Evolutionary conservation across 805 yeast genomes (phyloP).

Genomic region (Kockiozyma suomiensis): DNA sequence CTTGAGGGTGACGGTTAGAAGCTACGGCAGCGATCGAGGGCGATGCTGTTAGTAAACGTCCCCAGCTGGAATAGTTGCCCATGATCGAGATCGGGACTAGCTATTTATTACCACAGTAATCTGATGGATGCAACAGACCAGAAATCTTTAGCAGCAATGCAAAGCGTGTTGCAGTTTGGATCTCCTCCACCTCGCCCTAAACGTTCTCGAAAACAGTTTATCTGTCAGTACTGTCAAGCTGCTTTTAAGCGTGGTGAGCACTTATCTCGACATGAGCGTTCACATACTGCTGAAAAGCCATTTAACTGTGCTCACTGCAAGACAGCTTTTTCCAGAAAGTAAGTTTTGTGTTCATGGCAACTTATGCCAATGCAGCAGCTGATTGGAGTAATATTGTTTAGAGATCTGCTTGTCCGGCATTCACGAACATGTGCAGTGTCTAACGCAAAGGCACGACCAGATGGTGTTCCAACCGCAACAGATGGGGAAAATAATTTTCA

Average conservation of each 20-base stretch:
- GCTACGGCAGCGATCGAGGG: no score
- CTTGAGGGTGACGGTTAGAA: background rate
- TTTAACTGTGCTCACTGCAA: conserved; percentile 57
- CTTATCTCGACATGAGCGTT: conserved; percentile 58
- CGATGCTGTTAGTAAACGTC: no score
- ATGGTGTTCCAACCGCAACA: background rate
- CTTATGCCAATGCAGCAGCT: no score
- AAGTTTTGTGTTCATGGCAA: background rate
- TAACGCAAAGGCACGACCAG: background rate
- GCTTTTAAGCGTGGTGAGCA: conserved; percentile 49
- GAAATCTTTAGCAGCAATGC: conserved; percentile 18
- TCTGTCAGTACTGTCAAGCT: conserved; percentile 44
- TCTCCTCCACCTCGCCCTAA: conserved; percentile 15
- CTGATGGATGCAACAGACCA: conserved; percentile 6
- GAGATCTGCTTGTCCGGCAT: conserved; percentile 19
- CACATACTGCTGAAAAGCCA: conserved; percentile 82
- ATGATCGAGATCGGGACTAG: background rate
- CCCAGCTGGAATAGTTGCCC: no score
- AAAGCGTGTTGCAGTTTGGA: conserved; percentile 16
- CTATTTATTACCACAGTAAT: background rate
- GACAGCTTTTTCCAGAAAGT: conserved; percentile 55
- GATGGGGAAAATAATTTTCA: background rate
- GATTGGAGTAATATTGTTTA: background rate
- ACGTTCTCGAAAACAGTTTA: conserved; percentile 13
- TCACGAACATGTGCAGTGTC: conserved; percentile 7